These are phyloP conservation scores for Diplogelasinospora grovesii DNA, from an alignment of 495 filamentous ascomycete species.

Conservation along the genomic window DNA sequence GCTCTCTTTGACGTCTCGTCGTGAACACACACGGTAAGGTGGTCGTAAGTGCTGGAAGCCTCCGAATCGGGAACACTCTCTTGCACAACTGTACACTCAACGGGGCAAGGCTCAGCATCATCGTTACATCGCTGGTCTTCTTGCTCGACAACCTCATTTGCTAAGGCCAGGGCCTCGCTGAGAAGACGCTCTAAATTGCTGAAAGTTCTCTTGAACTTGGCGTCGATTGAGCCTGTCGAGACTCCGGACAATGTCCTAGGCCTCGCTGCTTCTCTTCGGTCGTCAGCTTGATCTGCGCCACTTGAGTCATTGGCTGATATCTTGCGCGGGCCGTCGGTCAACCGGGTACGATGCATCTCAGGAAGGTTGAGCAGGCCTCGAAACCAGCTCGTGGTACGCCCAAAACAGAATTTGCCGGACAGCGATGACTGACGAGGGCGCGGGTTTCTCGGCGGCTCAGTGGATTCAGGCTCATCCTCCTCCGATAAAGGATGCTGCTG, in stretches of 20 bases:
- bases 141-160: conserved; percentile 29
- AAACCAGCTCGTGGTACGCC: conserved; percentile 16
- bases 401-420: conserved; percentile 7
- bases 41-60: conserved; percentile 13
- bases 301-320: background rate
- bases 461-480: background rate
- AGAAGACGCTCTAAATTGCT: conserved; percentile 41
- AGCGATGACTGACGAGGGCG: background rate
- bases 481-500: background rate
- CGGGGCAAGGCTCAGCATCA: conserved; percentile 7
- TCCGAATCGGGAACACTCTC: conserved; percentile 10
- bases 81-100: conserved; percentile 9
- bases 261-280: background rate
- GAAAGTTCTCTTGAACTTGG: conserved; percentile 28
- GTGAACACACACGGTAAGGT: background rate
- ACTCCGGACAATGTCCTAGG: conserved; percentile 4
- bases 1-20: background rate
- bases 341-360: conserved; percentile 13
- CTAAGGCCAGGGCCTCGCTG: conserved; percentile 38
- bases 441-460: background rate
- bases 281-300: background rate
- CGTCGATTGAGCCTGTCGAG: conserved; percentile 14
- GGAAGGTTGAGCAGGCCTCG: conserved; percentile 15
- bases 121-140: conserved; percentile 9
- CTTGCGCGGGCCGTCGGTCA: conserved; percentile 13